A percentile compares a stretch with the other conserved stretches of the same genome.
phyloP scores from a whole-genome alignment of 2,329 filamentous ascomycete species.

The Dryadomyces quercus-mongolicae region DNA sequence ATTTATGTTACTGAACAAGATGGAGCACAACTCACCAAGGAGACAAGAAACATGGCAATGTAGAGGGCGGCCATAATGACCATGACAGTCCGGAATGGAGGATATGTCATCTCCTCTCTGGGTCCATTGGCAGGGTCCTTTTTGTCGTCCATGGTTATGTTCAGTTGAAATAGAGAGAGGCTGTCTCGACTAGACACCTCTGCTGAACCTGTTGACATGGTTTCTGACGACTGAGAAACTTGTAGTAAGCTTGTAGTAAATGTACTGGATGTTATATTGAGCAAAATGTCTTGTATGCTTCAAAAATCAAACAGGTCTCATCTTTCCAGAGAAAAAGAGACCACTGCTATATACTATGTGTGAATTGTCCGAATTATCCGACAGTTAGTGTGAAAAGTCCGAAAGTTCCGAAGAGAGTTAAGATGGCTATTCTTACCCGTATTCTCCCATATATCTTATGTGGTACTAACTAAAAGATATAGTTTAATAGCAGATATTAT shows the following conservation, averaged over 20 bases:
- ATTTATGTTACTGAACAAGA: background rate
- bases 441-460: background rate
- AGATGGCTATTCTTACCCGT: background rate
- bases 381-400: background rate
- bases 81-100: background rate
- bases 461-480: background rate
- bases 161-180: background rate
- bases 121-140: background rate
- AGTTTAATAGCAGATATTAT: too few relatives aligned
- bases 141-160: background rate
- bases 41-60: background rate
- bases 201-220: background rate
- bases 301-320: background rate
- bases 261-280: too few relatives aligned
- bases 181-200: background rate
- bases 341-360: background rate
- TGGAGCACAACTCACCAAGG: background rate
- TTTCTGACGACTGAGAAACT: too few relatives aligned
- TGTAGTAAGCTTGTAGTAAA: too few relatives aligned
- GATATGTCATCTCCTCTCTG: background rate
- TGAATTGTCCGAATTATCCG: background rate
- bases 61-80: background rate
- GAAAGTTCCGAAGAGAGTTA: background rate
- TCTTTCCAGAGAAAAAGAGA: background rate
- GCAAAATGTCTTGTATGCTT: background rate